Evolutionary conservation across 179 eudicot genomes (phyloP).

Genomic region (Beta macrorhiza): DNA sequence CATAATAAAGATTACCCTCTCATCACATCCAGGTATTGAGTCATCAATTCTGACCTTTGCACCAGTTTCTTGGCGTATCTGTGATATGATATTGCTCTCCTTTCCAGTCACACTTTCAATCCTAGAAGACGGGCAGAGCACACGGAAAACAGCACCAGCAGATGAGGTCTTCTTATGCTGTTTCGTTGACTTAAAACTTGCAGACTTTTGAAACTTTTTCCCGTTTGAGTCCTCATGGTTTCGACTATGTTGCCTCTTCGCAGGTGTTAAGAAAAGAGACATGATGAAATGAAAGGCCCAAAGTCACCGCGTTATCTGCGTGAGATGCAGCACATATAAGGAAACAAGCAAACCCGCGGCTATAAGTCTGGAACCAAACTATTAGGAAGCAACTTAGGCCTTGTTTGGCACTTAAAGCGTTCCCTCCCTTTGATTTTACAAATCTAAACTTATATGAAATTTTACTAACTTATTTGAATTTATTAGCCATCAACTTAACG

Average conservation of each 20-base stretch:
- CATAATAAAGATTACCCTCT: slow-evolving; percentile 59
- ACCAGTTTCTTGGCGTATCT: slow-evolving; percentile 72
- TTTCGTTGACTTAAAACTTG: slow-evolving; percentile 39
- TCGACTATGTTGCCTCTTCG: slow-evolving; percentile 62
- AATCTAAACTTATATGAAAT: too few relatives aligned
- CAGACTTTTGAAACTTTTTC: slow-evolving; percentile 55
- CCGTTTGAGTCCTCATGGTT: slow-evolving; percentile 49
- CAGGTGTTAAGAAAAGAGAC: slow-evolving; percentile 71
- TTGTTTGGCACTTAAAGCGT: too few relatives aligned
- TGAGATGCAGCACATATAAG: slow-evolving; percentile 10
- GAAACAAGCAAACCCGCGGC: background rate
- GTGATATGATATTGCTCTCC: slow-evolving; percentile 51
- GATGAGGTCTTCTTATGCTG: slow-evolving; percentile 37
- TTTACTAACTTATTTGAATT: too few relatives aligned
- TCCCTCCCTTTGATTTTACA: too few relatives aligned
- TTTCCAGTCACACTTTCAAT: slow-evolving; percentile 59
- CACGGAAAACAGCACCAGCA: slow-evolving; percentile 50
- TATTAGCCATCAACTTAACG: too few relatives aligned
- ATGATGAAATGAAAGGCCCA: slow-evolving; percentile 29
- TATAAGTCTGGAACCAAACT: background rate
- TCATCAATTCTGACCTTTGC: slow-evolving; percentile 74
- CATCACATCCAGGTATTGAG: slow-evolving; percentile 64
- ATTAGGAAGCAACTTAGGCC: background rate
- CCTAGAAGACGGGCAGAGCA: slow-evolving; percentile 65
- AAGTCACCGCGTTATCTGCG: slow-evolving; percentile 23